Base-by-base conservation (phyloP, 208 protist species). In the Leishmania turanica region DNA sequence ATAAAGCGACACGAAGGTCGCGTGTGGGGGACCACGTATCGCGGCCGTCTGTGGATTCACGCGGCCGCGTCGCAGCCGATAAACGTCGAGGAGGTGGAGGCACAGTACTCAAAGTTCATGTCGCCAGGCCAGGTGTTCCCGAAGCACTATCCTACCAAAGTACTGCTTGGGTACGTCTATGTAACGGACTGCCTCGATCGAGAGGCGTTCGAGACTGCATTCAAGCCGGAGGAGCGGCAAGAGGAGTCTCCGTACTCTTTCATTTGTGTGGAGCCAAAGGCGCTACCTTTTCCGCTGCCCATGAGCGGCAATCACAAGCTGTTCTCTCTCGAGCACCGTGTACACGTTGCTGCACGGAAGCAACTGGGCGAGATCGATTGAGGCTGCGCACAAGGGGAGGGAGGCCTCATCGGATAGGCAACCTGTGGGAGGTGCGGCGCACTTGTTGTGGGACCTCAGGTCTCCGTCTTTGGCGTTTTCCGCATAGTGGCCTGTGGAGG, bases 1-100 rank as follows among this genome's bases (percentile, higher is more conserved):
- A 98, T 99, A 76, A 99, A 99, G 84, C 88, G 75, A 19, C 93
- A 98, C 76, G 96, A 99, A 85, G 97, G 97, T 8, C 91, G 96
- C 31, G 83, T 88, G 62, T 99, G 97, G 96, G 65, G 47, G 51
- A 94, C 92, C 1, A 77, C 91, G 77, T 97, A 97, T 86, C 90
- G 96, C n/a, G 97, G 97, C 3, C 76, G 91, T 15, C 83, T 99
- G 76, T 99, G 97, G 96, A 99, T 99, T 72, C 94, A 97, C 73
- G 92, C 93, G 5, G 93, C 95, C 17, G 73, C 91, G 11, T 85
- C 92, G 54, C 75, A 93, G 80, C 89, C 93, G 34, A 78, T 83
- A 7, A 89, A 96, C n/a, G 90, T 98, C 31, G 78, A 83, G 65
- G 90, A 95, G 68, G 80, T 92, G 17, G 93, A 98, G 88, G 64